Evolutionary conservation across 2,329 filamentous ascomycete genomes (phyloP).

Genomic region (Alternaria triticina): DNA sequence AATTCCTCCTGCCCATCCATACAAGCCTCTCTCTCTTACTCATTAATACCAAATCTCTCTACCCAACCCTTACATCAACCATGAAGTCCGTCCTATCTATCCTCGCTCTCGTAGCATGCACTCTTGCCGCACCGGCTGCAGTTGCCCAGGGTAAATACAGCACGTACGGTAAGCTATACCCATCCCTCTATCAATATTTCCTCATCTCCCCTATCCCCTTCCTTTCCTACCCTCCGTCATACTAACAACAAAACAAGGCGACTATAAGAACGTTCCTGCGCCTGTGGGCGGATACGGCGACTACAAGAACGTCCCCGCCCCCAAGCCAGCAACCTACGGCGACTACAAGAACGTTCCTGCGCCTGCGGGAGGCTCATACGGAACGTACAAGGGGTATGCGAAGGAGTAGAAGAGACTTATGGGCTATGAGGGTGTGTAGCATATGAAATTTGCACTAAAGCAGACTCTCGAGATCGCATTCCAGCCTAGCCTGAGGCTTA

Average conservation of each 20-base stretch:
- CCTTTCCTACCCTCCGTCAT: not conserved
- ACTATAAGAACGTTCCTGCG: not conserved
- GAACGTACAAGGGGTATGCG: not conserved
- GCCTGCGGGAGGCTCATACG: not conserved
- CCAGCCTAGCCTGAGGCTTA: not conserved
- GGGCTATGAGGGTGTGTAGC: not conserved
- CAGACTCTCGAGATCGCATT: not conserved
- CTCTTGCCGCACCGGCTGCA: constrained; percentile 22
- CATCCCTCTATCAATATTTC: no score
- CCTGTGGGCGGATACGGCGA: not conserved
- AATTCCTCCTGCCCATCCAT: not conserved
- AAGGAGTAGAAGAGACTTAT: not conserved
- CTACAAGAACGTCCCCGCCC: not conserved
- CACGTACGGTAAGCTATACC: constrained; percentile 18
- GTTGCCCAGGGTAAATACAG: constrained; percentile 20
- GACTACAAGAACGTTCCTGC: not conserved
- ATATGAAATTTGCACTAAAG: not conserved
- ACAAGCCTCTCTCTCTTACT: not conserved
- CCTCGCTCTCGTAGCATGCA: constrained; percentile 28
- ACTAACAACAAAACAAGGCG: not conserved
- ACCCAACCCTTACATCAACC: not conserved
- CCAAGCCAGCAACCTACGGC: not conserved
- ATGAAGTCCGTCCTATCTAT: constrained; percentile 31
- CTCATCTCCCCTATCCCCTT: not conserved
- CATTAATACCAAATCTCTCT: not conserved